Evolutionary conservation across 1,284 basidiomycete genomes (phyloP), one percentile per base, ranked within the genome.

Genomic region (Sanguinoderma infundibulare): DNA sequence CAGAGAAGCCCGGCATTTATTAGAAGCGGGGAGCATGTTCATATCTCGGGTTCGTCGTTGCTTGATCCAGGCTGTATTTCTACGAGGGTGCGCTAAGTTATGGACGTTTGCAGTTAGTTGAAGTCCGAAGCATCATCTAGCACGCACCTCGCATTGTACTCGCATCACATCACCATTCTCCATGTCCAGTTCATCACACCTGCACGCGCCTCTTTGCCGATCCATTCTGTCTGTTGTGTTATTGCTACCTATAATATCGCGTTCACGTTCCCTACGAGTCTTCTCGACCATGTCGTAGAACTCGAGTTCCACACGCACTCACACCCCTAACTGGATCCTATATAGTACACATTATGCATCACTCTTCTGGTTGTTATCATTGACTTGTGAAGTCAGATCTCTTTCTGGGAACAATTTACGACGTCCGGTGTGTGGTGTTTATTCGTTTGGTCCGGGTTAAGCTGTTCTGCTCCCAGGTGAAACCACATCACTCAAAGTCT

Each of bases 61-160:
- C 67, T 64, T 57, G 61, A 64, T 69, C 60, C 56, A 68, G 59
- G 58, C 53, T 70, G 65, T 69, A 67, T 62, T 66, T 68, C 34
- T 66, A 65, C 55, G 42, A 56, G 57, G 51, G 61, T 35, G 62
- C 55, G 56, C 67, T 69, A 55, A 68, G 66, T 59, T 47, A 51
- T 57, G 57, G 62, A 63, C 60, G 55, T 59, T 64, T 51, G 61
- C 62, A 64, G 64, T 56, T 39, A 53, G 54, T 60, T 57, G 54
- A 60, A 55, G 60, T 60, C 22, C 47, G 55, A 60, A 56, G 50
- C 57, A 55, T 59, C 64, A 61, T 62, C 55, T 58, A 56, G 54
- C 54, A 66, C 62, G 65, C 61, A 61, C 67, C 62, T 61, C 50
- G 60, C 62, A 65, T 59, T 70, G 69, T 68, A 70, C 44, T 36